Base-by-base conservation (phyloP, 768 basidiomycete genomes). In the Clitopilus passeckerianus region DNA sequence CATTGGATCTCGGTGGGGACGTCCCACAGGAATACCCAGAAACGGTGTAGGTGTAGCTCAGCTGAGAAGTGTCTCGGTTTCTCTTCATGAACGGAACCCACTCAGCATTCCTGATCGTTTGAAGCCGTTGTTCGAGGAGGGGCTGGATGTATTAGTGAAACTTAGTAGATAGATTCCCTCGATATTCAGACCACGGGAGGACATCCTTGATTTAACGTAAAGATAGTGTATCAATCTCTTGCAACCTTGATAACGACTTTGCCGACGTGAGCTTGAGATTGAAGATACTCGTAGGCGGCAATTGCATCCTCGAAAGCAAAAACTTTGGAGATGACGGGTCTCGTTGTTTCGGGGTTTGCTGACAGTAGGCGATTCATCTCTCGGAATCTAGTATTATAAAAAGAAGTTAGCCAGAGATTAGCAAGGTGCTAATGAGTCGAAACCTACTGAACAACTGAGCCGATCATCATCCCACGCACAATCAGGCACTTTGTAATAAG, bases 181-280 rank as follows among this genome's bases (percentile, higher is more conserved):
- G n/a, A n/a, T n/a, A n/a, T n/a, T n/a, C n/a, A n/a, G n/a, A n/a
- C n/a, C n/a, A n/a, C n/a, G n/a, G n/a, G 34, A 15, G 34, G 34
- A 7, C 34, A 7, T 35, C 7, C 34, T 7, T 35, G 15, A 15
- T 15, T 15, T 35, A 30, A 7, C 27, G 27, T 30, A 41, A 5
- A 41, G 14, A 14, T n/a, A n/a, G n/a, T 41, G 14, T n/a, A 14
- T 41, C 37, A 35, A 15, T 14, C 14, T 41, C n/a, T 5, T 41
- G 37, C n/a, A 15, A 41, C 37, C 37, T n/a, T 41, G 37, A 41
- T 41, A n/a, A 41, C 37, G n/a, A 41, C 37, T 77, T 70, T 88
- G 15, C 86, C 86, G 20, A 86, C 79, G 66, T 86, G 84, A 59
- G 76, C 75, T 60, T 85, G 83, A 0, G 76, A 79, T 60, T 78